Conservation (phyloP, 225 moss, liverwort and hornwort genomes). For the Pseudoscleropodium purum region DNA sequence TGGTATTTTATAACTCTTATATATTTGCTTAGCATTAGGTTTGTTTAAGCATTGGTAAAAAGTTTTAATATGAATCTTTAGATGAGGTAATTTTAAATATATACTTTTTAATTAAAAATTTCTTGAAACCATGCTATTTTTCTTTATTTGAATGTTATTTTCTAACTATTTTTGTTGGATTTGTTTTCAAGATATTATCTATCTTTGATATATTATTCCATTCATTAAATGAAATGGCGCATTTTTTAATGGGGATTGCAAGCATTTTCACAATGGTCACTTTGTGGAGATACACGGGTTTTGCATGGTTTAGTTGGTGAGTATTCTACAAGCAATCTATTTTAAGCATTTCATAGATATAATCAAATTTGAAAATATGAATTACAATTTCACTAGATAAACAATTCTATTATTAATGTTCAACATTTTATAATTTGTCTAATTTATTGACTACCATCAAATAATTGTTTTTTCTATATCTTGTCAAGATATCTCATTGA, state of each 20-base stretch:
- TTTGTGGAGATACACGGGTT: not conserved
- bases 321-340: not conserved
- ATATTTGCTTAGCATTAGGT: not conserved
- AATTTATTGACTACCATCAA: not conserved
- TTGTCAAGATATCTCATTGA: not conserved
- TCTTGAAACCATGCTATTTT: not conserved
- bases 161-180: not conserved
- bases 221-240: rapidly evolving
- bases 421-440: not conserved
- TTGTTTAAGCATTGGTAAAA: not conserved
- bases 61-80: not conserved
- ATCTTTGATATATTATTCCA: not conserved
- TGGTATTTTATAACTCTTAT: not conserved
- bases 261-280: not conserved
- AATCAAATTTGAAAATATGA: not conserved
- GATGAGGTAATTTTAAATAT: not conserved
- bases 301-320: not conserved
- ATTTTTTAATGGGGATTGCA: not conserved
- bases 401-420: not conserved
- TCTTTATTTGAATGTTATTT: not conserved
- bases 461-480: not conserved
- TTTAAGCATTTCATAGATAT: not conserved
- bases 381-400: not conserved
- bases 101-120: not conserved
- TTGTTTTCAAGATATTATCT: not conserved